Base-by-base conservation (phyloP, 345 rosid species). In the Cardamine resedifolia region DNA sequence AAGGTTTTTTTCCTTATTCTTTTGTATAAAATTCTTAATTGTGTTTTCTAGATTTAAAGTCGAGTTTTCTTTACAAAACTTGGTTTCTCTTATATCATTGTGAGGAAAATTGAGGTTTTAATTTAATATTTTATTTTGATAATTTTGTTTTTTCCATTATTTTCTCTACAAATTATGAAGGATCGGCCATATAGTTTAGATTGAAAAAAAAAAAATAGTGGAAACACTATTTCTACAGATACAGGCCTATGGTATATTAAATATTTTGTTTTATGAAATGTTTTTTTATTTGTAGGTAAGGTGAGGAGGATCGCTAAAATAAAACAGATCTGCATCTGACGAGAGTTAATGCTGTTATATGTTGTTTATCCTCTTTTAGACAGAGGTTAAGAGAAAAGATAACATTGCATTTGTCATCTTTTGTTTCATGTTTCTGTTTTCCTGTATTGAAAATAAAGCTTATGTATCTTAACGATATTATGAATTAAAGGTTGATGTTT, bases 321-420 rank as follows among this genome's bases (percentile, higher is more conserved):
- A 72, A 72, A 55, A 10, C 31, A 53, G 64, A 63, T 72, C 20
- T 72, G 38, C 2, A 53, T 63, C 38, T 71, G 75, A 50, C 23
- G 10, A 15, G 39, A 52, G 38, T 58, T 19, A 64, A 49, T 45
- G 72, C 14, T 48, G 60, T 27, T 24, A 50, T 33, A 14, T 36
- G 14, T 44, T 55, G 36, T 34, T 15, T 41, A 20, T 63, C 70
- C 15, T 56, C 31, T 39, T 60, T 1, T 6, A 30, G 14, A 24
- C 21, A 14, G 27, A 21, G 52, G 44, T 6, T 58, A 31, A 58
- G 33, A 21, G 49, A 34, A 48, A 47, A 15, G 27, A 48, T 58
- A 49, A 61, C 6, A 23, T 21, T 27, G 45, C 38, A 62, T 52
- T 23, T 39, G 12, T 62, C 62, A 43, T 50, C 5, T 4, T 50